Conservation (phyloP, 306 rosid genomes). For the Quillaja saponaria region DNA sequence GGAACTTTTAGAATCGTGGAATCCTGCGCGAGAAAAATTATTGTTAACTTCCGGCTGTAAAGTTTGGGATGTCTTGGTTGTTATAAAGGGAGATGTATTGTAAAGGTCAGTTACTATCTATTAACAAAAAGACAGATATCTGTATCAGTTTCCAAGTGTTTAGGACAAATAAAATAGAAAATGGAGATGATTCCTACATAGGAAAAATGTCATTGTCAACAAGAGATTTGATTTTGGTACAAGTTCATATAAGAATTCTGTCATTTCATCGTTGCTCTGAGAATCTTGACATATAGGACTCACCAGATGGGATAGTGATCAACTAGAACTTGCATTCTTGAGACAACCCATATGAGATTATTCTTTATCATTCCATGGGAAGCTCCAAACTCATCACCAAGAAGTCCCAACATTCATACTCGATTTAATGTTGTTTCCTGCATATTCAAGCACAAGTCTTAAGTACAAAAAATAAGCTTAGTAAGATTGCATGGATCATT, state of each 20-base stretch:
- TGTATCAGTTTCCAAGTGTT: conserved; percentile 11
- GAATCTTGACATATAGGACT: conserved; percentile 17
- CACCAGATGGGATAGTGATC: conserved; percentile 88
- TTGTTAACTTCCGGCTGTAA: neutral
- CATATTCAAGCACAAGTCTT: conserved; percentile 7
- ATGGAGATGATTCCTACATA: conserved; percentile 32
- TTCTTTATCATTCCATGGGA: conserved; percentile 87
- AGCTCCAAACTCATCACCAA: conserved; percentile 93
- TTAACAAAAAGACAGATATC: conserved; percentile 3
- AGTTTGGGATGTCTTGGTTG: neutral
- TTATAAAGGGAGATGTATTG: no score
- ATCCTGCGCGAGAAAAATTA: no score
- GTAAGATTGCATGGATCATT: neutral
- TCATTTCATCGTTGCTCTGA: conserved; percentile 8
- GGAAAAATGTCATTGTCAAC: conserved; percentile 26
- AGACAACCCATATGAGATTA: conserved; percentile 92
- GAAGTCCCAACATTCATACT: conserved; percentile 95
- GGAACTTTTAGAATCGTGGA: no score
- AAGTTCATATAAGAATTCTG: neutral
- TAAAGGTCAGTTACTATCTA: neutral
- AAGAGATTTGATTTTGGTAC: conserved; percentile 16
- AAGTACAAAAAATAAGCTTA: neutral
- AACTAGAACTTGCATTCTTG: conserved; percentile 83
- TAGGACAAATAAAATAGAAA: conserved; percentile 17
- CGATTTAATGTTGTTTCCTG: conserved; percentile 92